phyloP scores from a whole-genome alignment of 176 grass and related monocot genomes.

The Tillandsia leiboldiana region DNA sequence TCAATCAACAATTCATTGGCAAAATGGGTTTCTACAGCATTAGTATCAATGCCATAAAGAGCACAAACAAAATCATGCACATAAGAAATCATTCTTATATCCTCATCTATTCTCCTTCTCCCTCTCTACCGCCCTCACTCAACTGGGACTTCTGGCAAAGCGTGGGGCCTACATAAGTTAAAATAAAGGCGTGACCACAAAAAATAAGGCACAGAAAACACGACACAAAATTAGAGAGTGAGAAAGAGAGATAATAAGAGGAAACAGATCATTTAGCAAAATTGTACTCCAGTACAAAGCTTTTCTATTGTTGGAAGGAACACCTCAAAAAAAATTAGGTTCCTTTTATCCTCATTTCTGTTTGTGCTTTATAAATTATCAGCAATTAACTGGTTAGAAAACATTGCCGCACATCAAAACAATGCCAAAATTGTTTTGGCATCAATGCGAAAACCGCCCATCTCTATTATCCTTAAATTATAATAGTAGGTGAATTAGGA shows the following conservation, averaged over 20 bases:
- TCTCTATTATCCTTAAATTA: constrained; percentile 6
- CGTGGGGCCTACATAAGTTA: no score
- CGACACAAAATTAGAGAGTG: neutral
- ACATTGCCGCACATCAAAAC: neutral
- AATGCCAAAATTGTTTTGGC: constrained; percentile 3
- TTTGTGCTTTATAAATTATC: constrained; percentile 1
- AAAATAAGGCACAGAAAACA: neutral
- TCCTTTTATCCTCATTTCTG: constrained; percentile 29
- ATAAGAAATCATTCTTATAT: no score
- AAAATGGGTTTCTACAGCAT: no score
- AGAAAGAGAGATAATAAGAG: neutral
- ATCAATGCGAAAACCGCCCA: neutral
- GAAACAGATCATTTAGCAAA: neutral
- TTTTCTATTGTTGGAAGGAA: constrained; percentile 45
- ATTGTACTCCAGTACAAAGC: constrained; percentile 2
- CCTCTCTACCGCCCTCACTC: no score
- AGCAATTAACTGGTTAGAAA: constrained; percentile 3
- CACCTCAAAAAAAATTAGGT: constrained; percentile 39
- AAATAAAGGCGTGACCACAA: neutral
- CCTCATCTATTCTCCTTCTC: no score
- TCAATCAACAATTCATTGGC: no score
- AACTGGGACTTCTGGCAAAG: no score
- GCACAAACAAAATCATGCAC: no score
- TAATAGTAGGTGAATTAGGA: neutral
- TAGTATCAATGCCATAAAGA: no score